Evolutionary conservation across 2,329 filamentous ascomycete genomes (phyloP), one percentile per base, ranked within the genome.

Genomic region (Chaetomium sp.): DNA sequence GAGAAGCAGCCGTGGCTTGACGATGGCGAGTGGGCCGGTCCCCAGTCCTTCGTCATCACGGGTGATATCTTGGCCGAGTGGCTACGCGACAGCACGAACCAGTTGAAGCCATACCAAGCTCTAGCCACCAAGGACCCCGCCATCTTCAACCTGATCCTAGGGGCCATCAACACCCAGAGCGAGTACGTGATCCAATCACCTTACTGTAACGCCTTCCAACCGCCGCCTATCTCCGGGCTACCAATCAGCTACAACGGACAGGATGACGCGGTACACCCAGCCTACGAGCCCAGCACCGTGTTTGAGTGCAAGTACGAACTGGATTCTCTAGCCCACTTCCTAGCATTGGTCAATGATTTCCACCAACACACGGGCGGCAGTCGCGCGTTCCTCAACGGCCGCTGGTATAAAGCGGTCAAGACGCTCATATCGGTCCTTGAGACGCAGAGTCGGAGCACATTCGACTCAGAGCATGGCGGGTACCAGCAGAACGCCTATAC

Each of bases 261-360:
- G 68, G 81, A 86, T 19, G 94, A 99, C 67, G 72, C 69, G 7
- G 94, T 99, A 0, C 90, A 96, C 65, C 94, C 94, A 0, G 77
- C 79, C 0, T 97, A 95, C 68, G 91, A 97, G 66, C 87, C 87
- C 0, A 82, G 79, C 0, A 81, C 85, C 49, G 94, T 99, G 3
- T 99, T 96, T 62, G 94, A 99, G 72, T 99, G 94, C 81, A 99
- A 99, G 73, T 99, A 97, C 72, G 94, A 99, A 74, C 84, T 99
- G 27, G 94, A 99, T 72, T 96, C 91, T 7, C 78, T 99, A 0
- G 94, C 91, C 0, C 87, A 95, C 67, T 99, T 99, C 70, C 79
- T 99, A 5, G 84, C 88, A 0, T 74, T 99, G 2, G 82, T 80
- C 14, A 96, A 96, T 65, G 85, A 96, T 64, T 97, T 95, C 72